phyloP scores from a whole-genome alignment of 495 filamentous ascomycete genomes.

The Coniosporium apollinis region DNA sequence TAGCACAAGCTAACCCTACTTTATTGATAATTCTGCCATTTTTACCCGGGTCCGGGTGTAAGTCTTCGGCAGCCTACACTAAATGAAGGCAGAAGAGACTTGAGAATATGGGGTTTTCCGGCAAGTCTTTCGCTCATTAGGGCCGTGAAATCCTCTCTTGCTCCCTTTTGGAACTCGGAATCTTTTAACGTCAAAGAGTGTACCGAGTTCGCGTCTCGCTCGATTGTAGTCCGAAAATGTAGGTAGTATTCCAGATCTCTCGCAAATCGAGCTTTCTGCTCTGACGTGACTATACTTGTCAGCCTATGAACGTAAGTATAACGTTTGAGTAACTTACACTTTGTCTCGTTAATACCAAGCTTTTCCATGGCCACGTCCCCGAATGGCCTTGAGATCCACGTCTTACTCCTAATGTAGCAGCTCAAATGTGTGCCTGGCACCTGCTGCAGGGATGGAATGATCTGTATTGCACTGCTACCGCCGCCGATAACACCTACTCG shows the following conservation, averaged over 20 bases:
- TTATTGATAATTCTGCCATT: no score
- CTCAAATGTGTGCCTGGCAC: conserved; percentile 11
- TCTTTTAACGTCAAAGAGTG: conserved; percentile 19
- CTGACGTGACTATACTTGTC: conserved; percentile 1
- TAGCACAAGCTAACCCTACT: no score
- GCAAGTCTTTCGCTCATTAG: conserved; percentile 17
- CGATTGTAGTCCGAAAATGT: conserved; percentile 19
- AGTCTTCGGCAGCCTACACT: conserved; percentile 19
- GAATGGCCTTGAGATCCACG: conserved; percentile 22
- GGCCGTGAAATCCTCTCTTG: conserved; percentile 14
- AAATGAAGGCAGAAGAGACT: conserved; percentile 18
- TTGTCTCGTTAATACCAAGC: conserved; percentile 7
- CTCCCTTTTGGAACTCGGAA: conserved; percentile 14
- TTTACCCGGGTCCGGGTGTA: conserved; percentile 23
- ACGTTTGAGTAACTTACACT: neutral
- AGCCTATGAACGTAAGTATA: neutral
- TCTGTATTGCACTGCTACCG: conserved; percentile 22
- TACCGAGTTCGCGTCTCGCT: conserved; percentile 20
- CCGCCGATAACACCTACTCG: conserved; percentile 21
- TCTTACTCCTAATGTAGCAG: conserved; percentile 18
- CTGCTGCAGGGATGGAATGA: conserved; percentile 19
- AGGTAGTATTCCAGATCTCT: conserved; percentile 13
- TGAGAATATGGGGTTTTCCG: conserved; percentile 16
- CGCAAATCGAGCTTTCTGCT: conserved; percentile 4
- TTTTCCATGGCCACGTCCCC: conserved; percentile 12